Evolutionary conservation across 176 grass and related monocot genomes (phyloP).

Genomic region (Aegilops longissima): DNA sequence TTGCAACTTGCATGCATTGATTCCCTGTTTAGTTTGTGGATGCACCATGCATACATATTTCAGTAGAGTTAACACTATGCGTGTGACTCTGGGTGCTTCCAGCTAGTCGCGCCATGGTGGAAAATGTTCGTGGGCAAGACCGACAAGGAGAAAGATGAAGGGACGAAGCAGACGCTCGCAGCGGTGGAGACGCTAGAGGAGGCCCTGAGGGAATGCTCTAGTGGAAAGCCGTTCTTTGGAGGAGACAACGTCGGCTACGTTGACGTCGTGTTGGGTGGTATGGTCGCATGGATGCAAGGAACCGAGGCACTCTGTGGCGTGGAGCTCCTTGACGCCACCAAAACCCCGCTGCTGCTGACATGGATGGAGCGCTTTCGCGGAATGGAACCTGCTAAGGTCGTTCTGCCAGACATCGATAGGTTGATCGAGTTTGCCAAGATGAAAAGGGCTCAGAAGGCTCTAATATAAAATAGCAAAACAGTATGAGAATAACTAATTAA

Average conservation of each 20-base stretch:
- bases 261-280: slow-evolving; percentile 25
- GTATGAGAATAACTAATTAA: no score
- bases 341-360: background rate
- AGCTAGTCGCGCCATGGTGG: background rate
- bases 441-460: background rate
- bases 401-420: slow-evolving; percentile 11
- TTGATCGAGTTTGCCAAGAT: background rate
- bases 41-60: no score
- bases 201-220: background rate
- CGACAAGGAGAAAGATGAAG: background rate
- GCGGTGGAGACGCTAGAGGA: background rate
- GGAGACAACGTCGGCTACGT: slow-evolving; percentile 31
- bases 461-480: background rate
- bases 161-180: background rate
- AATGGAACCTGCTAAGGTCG: slow-evolving; percentile 8
- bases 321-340: slow-evolving; percentile 11
- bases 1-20: no score
- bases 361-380: slow-evolving; percentile 3
- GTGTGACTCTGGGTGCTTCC: background rate
- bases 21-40: no score
- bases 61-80: no score
- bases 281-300: background rate
- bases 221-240: background rate
- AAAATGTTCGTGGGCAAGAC: background rate
- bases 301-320: background rate